Evolutionary conservation across 73 alveolate species (phyloP).

Genomic region (Paramecium sexaurelia): DNA sequence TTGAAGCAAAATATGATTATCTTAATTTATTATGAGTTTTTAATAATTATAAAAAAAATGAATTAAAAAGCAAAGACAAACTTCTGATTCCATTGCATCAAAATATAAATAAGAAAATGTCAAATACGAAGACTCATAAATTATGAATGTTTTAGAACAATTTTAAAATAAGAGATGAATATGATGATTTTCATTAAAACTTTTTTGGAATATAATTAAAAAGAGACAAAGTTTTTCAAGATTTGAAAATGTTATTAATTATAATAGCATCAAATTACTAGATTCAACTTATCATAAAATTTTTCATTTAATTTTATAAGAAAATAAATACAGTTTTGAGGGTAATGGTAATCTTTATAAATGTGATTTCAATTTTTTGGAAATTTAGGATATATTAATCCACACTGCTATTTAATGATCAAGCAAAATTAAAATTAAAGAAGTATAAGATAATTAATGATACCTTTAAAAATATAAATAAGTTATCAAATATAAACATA

Average conservation of each 20-base stretch:
- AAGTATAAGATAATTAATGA: conserved; percentile 44
- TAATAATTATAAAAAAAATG: not conserved
- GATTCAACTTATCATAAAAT: conserved; percentile 1
- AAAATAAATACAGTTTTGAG: conserved; percentile 4
- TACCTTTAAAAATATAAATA: conserved; percentile 34
- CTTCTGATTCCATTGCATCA: no score
- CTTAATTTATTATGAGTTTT: conserved; percentile 3
- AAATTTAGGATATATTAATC: conserved; percentile 58
- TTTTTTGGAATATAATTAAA: no score
- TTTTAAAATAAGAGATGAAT: no score
- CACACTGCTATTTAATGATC: conserved; percentile 37
- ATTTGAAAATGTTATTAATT: no score
- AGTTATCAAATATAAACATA: not conserved
- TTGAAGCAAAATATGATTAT: conserved; percentile 7
- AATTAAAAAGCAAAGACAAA: not conserved
- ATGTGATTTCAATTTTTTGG: conserved; percentile 67
- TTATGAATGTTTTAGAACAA: no score
- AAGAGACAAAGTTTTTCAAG: no score
- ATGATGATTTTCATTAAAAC: no score
- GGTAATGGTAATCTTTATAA: no score
- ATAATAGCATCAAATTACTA: no score
- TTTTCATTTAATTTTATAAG: conserved; percentile 46
- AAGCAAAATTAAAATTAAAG: not conserved
- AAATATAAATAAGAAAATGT: no score
- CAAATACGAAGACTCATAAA: no score